Evolutionary conservation across 768 basidiomycete species (phyloP).

Genomic region (Lenzites betulinus): DNA sequence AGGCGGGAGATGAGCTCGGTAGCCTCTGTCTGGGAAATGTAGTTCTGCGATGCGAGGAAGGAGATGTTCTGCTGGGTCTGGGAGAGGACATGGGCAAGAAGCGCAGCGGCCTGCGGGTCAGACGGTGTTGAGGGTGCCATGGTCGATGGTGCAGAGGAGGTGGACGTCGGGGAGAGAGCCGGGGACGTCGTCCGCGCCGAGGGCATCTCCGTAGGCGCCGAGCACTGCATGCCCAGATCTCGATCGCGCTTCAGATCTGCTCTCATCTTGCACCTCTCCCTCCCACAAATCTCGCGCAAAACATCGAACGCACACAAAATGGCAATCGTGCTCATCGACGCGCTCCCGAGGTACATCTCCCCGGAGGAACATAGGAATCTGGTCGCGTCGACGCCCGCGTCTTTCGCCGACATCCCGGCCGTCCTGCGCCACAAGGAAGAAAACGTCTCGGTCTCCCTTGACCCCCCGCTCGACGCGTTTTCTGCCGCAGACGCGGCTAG

Average conservation of each 20-base stretch:
- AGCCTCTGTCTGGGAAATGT: slow-evolving; percentile 44
- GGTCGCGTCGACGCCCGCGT: slow-evolving; percentile 78
- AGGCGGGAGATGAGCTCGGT: slow-evolving; percentile 43
- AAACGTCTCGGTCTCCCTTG: slow-evolving; percentile 65
- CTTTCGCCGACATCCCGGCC: slow-evolving; percentile 85
- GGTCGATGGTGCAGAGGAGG: not conserved
- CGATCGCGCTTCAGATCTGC: slow-evolving; percentile 1
- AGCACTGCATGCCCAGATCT: slow-evolving; percentile 4
- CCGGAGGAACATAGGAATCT: slow-evolving; percentile 69
- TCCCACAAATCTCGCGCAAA: not conserved
- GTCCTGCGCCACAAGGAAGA: slow-evolving; percentile 75
- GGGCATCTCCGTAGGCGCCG: not conserved
- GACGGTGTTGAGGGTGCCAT: slow-evolving; percentile 22
- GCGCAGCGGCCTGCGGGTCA: slow-evolving; percentile 40
- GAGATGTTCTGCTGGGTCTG: slow-evolving; percentile 51
- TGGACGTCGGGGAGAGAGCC: slow-evolving; percentile 2
- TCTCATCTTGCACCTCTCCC: not conserved
- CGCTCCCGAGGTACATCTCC: slow-evolving; percentile 49
- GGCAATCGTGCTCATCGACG: slow-evolving; percentile 36
- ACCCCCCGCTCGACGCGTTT: slow-evolving; percentile 69
- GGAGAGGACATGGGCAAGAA: slow-evolving; percentile 55
- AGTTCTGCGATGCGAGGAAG: slow-evolving; percentile 45
- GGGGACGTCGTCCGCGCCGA: not conserved
- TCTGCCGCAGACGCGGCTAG: slow-evolving; percentile 47
- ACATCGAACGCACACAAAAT: not conserved